Evolutionary conservation across 192 early-diverging fungal genomes (phyloP), one percentile per base, ranked within the genome.

Genomic region (Mortierella hygrophila): DNA sequence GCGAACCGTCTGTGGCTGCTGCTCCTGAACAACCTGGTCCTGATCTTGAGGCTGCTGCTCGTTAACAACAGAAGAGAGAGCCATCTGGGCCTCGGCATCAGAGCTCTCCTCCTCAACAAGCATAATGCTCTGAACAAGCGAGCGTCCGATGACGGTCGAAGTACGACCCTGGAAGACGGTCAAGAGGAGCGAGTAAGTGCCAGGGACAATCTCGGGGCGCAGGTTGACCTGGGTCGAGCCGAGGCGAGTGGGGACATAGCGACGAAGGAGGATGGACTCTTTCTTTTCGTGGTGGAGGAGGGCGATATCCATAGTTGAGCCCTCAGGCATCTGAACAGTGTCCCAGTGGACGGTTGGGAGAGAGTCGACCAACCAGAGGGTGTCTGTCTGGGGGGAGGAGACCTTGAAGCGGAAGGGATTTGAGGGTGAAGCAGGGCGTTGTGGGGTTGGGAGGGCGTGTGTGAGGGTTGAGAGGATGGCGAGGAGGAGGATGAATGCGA

Each of bases 121-220:
- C 72, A 81, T 86, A 7, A 86, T 21, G 68, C 84, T 81, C 38
- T 86, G 78, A 23, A 86, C 79, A 6, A 86, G 32, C 3, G 84
- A 86, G 9, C 79, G 74, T 26, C 79, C 84, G 37, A 86, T 44
- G 40, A 81, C 79, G n/a, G 75, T 78, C 7, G 84, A 81, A 32
- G 84, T 77, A 29, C 84, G 84, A 44, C 84, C 84, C n/a, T 80
- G 77, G 76, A 77, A 86, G 79, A 81, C 79, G 32, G 84, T 86
- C 37, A 86, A 70, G 6, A 86, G 55, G 11, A 86, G 49, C 10
- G 84, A 86, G 16, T 86, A 86, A 11, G 84, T 86, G 15, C 84
- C 84, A 9, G 84, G 38, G 1, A 23, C 41, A 63, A 86, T 68
- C 3, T 77, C 76, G 0, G 84, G 84, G 6, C 49, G 57, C 10